A percentile compares a stretch with the other conserved stretches of the same genome.
Conservation (phyloP, 495 filamentous ascomycete genomes). For the Endocarpon pusillum region DNA sequence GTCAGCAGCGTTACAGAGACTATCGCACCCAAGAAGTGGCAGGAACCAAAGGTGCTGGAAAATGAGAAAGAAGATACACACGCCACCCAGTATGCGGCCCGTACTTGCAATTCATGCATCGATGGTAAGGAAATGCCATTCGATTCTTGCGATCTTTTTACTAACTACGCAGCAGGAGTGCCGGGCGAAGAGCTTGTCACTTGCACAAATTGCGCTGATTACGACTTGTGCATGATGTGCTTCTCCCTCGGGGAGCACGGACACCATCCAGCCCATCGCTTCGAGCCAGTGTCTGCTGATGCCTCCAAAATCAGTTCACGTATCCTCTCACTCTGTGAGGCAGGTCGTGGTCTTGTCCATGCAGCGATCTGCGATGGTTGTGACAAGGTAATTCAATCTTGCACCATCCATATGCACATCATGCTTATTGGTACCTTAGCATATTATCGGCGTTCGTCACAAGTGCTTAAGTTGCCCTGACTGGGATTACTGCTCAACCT, state of each 20-base stretch:
- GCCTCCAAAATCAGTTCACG: conserved; percentile 29
- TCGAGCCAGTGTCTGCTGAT: conserved; percentile 43
- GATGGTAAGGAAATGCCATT: conserved; percentile 34
- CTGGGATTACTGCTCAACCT: conserved; percentile 88
- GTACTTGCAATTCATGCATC: conserved; percentile 89
- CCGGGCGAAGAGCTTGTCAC: conserved; percentile 66
- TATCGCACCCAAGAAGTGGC: conserved; percentile 40
- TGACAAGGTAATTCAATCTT: conserved; percentile 43
- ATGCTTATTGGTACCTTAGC: conserved; percentile 24
- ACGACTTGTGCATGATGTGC: conserved; percentile 76
- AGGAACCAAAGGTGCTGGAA: conserved; percentile 9
- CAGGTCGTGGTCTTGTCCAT: conserved; percentile 72
- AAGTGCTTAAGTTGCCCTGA: conserved; percentile 97
- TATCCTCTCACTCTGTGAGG: conserved; percentile 44
- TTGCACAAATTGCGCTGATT: conserved; percentile 75
- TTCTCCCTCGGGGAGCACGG: conserved; percentile 64
- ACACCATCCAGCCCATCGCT: conserved; percentile 80
- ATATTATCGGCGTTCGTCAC: conserved; percentile 78
- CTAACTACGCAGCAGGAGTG: conserved; percentile 34
- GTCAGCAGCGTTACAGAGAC: conserved; percentile 72
- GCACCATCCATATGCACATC: background rate
- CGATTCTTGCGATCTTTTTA: background rate
- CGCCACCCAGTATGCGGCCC: too few relatives aligned
- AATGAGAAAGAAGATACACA: conserved; percentile 8
- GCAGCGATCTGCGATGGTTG: conserved; percentile 90